phyloP scores from a whole-genome alignment of 148 eudicot species.

The Nepenthes mirabilis region DNA sequence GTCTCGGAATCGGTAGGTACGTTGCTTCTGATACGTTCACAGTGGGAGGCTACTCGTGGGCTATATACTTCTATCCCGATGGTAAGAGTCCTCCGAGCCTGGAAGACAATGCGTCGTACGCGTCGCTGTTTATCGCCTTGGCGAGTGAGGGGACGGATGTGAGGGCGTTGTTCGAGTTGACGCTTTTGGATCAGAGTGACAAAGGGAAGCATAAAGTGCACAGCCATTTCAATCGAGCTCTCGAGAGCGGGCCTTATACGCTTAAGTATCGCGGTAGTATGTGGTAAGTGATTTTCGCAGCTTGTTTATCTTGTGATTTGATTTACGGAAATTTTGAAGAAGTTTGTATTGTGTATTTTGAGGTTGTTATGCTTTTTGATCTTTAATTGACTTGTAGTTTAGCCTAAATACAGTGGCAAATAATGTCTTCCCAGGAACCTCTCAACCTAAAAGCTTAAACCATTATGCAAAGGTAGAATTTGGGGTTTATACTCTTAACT shows the following conservation, averaged over 20 bases:
- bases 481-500: too few species aligned
- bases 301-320: neutral
- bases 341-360: too few species aligned
- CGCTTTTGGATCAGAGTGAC: slow-evolving; percentile 49
- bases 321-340: neutral
- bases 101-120: slow-evolving; percentile 35
- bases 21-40: slow-evolving; percentile 37
- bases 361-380: too few species aligned
- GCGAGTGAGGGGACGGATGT: slow-evolving; percentile 45
- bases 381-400: too few species aligned
- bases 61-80: slow-evolving; percentile 48
- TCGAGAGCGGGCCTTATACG: slow-evolving; percentile 43
- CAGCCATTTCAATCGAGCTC: slow-evolving; percentile 33
- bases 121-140: slow-evolving; percentile 41
- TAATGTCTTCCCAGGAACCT: too few species aligned
- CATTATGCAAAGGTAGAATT: too few species aligned
- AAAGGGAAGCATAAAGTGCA: slow-evolving; percentile 34
- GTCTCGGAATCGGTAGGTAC: slow-evolving; percentile 36
- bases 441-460: too few species aligned
- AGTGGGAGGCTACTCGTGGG: slow-evolving; percentile 47
- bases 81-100: slow-evolving; percentile 21
- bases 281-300: slow-evolving; percentile 24
- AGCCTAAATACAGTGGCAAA: too few species aligned
- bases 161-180: slow-evolving; percentile 44
- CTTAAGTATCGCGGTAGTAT: slow-evolving; percentile 47